Conservation (phyloP, 176 grass and related monocot species). For the Musa beccarii region DNA sequence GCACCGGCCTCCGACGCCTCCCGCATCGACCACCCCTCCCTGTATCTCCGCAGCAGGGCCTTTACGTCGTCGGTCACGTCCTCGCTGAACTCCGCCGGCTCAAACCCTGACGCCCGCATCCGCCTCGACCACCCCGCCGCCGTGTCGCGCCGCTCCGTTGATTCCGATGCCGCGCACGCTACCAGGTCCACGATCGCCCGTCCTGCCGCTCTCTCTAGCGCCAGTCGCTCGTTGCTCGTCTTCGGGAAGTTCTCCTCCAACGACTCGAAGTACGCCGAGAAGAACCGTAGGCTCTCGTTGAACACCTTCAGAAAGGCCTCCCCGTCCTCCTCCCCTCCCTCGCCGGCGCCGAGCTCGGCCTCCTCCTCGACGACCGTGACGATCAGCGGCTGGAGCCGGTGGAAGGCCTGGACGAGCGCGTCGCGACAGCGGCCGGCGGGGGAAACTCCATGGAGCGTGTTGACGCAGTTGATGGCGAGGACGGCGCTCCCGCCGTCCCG, state of each 20-base stretch:
- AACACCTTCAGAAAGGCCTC: conserved; percentile 76
- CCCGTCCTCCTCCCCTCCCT: conserved; percentile 38
- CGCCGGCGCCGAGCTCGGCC: conserved; percentile 35
- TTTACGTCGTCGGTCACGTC: conserved; percentile 81
- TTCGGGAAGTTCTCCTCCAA: conserved; percentile 76
- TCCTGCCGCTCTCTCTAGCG: conserved; percentile 67
- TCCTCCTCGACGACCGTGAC: conserved; percentile 89
- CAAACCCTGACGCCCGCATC: conserved; percentile 58
- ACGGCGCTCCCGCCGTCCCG: conserved; percentile 29
- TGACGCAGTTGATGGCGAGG: conserved; percentile 76
- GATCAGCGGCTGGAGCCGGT: conserved; percentile 56
- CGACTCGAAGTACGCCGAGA: conserved; percentile 86
- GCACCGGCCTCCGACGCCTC: conserved; percentile 24
- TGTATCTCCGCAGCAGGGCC: conserved; percentile 65
- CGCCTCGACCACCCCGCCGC: conserved; percentile 53
- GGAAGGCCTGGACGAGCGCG: conserved; percentile 37
- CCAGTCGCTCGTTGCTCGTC: conserved; percentile 77
- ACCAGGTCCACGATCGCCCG: conserved; percentile 71
- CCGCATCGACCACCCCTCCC: conserved; percentile 88
- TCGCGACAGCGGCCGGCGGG: conserved; percentile 40
- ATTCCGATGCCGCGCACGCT: conserved; percentile 63
- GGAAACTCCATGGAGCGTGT: conserved; percentile 52
- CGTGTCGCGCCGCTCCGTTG: conserved; percentile 63
- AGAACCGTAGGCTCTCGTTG: conserved; percentile 65
- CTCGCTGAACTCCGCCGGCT: conserved; percentile 59